Conservation (phyloP, 1,284 basidiomycete genomes). For the Inonotus obliquus region DNA sequence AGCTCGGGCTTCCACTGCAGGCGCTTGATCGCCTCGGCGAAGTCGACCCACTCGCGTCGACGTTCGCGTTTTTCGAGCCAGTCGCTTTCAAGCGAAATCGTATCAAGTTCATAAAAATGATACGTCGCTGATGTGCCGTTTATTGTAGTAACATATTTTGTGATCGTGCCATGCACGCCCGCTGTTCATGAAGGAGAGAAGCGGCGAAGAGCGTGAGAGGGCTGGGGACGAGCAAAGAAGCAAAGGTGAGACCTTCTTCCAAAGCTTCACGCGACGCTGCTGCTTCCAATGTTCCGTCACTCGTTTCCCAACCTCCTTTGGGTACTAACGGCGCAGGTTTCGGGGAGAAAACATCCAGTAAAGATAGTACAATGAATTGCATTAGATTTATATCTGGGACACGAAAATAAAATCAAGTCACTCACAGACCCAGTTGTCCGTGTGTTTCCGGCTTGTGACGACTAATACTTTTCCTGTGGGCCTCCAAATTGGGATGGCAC, state of each 20-base stretch:
- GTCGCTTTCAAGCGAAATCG: constrained; percentile 61
- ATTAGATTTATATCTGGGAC: constrained; percentile 17
- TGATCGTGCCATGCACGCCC: constrained; percentile 75
- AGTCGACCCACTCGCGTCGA: constrained; percentile 79
- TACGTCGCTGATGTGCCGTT: constrained; percentile 71
- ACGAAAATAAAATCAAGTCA: constrained; percentile 27
- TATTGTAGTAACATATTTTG: constrained; percentile 73
- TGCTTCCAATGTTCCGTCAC: constrained; percentile 72
- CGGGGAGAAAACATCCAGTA: constrained; percentile 5
- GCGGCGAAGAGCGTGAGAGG: constrained; percentile 39
- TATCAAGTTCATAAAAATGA: constrained; percentile 84
- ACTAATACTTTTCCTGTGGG: constrained; percentile 70
- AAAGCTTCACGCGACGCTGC: constrained; percentile 83
- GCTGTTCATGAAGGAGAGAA: constrained; percentile 39
- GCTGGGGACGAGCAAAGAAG: constrained; percentile 70
- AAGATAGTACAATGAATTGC: background rate
- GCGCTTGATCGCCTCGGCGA: constrained; percentile 65
- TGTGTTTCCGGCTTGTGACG: constrained; percentile 75
- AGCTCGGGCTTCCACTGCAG: constrained; percentile 78
- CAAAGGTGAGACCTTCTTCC: constrained; percentile 88
- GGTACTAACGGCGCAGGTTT: constrained; percentile 48
- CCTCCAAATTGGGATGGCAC: constrained; percentile 75
- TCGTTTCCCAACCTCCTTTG: constrained; percentile 81
- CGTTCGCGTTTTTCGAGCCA: constrained; percentile 77
- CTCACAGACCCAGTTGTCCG: constrained; percentile 81